phyloP scores from a whole-genome alignment of 345 rosid species.

The Arabidopsis arenosa region DNA sequence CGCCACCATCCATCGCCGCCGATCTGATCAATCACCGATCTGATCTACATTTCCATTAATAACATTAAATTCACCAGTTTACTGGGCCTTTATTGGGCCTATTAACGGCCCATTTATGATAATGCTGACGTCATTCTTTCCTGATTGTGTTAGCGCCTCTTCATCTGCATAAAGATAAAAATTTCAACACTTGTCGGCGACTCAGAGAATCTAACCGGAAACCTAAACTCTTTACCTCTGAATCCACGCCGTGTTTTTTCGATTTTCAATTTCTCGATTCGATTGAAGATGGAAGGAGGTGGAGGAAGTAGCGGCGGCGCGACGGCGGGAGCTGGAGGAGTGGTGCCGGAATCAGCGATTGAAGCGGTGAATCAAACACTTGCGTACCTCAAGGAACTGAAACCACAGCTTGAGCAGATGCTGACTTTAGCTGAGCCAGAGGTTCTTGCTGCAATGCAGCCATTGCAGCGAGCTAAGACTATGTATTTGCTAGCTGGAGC shows the following conservation, averaged over 20 bases:
- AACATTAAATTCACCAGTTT: background rate
- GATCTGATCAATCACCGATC: constrained; percentile 18
- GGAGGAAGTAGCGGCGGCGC: constrained; percentile 40
- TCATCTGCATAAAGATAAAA: background rate
- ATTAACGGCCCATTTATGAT: constrained; percentile 31
- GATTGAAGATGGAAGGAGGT: constrained; percentile 49
- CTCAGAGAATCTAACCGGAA: constrained; percentile 24
- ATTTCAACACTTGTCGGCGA: constrained; percentile 9
- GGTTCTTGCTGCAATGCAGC: constrained; percentile 64
- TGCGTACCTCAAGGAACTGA: constrained; percentile 51
- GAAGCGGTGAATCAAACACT: constrained; percentile 67
- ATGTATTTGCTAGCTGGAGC: constrained; percentile 71
- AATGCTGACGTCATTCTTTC: constrained; percentile 21
- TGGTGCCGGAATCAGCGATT: constrained; percentile 66
- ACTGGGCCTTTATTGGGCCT: background rate
- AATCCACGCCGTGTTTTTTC: background rate
- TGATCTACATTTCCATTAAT: background rate
- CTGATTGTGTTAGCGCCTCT: constrained; percentile 25
- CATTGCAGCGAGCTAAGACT: constrained; percentile 75
- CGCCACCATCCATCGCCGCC: constrained; percentile 41
- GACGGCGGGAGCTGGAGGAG: constrained; percentile 35
- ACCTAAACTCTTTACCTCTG: constrained; percentile 22
- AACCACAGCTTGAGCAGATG: constrained; percentile 60
- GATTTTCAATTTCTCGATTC: background rate
- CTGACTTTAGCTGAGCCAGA: constrained; percentile 67